phyloP scores from a whole-genome alignment of 164 flowering plant species.

The Malania oleifera region DNA sequence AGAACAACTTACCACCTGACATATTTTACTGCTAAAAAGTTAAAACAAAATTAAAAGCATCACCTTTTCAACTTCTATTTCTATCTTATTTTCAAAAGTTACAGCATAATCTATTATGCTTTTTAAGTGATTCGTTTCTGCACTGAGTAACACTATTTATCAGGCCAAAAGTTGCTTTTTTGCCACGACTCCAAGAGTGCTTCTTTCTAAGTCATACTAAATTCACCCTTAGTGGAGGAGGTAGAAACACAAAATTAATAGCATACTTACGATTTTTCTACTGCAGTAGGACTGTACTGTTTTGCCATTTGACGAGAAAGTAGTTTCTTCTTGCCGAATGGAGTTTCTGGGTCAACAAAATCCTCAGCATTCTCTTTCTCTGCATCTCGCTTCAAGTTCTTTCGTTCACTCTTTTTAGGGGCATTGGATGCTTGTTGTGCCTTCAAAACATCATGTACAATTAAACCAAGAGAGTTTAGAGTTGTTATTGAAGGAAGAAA shows the following conservation, averaged over 20 bases:
- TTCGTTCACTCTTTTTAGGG: slow-evolving; percentile 56
- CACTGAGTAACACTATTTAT: too few relatives aligned
- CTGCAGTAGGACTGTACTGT: slow-evolving; percentile 72
- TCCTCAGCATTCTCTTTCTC: slow-evolving; percentile 71
- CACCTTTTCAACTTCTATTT: too few relatives aligned
- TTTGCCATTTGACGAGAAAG: slow-evolving; percentile 85
- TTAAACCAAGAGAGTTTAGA: not conserved
- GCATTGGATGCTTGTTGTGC: slow-evolving; percentile 54
- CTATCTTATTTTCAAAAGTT: too few relatives aligned
- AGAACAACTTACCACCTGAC: too few relatives aligned
- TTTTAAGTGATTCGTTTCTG: not conserved
- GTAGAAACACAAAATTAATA: not conserved
- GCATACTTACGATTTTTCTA: slow-evolving; percentile 74
- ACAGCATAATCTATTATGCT: not conserved
- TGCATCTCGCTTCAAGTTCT: slow-evolving; percentile 41
- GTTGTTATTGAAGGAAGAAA: not conserved
- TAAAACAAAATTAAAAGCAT: too few relatives aligned
- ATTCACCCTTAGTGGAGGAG: not conserved
- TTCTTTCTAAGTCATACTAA: not conserved
- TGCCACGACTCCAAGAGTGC: too few relatives aligned
- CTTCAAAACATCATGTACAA: slow-evolving; percentile 20
- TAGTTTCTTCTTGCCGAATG: slow-evolving; percentile 72
- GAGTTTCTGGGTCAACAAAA: slow-evolving; percentile 75
- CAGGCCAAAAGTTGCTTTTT: not conserved
- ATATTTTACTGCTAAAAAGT: too few relatives aligned